phyloP scores from a whole-genome alignment of 345 rosid species.

The Rhizophora apiculata region DNA sequence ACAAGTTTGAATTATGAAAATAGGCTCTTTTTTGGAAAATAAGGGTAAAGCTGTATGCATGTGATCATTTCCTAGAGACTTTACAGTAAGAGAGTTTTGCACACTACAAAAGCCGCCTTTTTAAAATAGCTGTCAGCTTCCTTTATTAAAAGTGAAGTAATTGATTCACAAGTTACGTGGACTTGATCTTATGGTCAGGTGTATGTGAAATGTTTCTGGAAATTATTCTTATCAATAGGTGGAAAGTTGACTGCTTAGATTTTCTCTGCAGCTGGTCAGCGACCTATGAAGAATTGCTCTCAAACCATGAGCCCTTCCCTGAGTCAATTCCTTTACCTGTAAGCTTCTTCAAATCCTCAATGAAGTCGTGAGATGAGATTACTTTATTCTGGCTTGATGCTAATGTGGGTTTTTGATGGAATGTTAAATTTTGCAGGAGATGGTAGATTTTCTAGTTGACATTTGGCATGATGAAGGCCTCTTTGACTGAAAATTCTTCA shows the following conservation, averaged over 20 bases:
- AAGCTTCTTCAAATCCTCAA: slow-evolving; percentile 24
- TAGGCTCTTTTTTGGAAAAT: too few relatives aligned
- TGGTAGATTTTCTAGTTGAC: slow-evolving; percentile 92
- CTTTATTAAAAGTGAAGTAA: too few relatives aligned
- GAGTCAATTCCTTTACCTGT: slow-evolving; percentile 82
- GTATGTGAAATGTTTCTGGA: background rate
- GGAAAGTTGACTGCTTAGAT: slow-evolving; percentile 24
- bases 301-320: slow-evolving; percentile 70
- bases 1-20: too few relatives aligned
- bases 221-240: background rate
- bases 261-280: slow-evolving; percentile 77
- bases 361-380: background rate
- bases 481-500: slow-evolving; percentile 46
- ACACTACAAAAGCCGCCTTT: too few relatives aligned
- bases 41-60: too few relatives aligned
- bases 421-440: slow-evolving; percentile 55
- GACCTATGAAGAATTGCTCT: slow-evolving; percentile 79
- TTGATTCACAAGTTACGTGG: too few relatives aligned
- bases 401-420: slow-evolving; percentile 4
- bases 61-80: too few relatives aligned
- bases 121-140: too few relatives aligned
- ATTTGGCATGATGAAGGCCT: slow-evolving; percentile 88
- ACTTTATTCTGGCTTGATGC: background rate
- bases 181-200: background rate
- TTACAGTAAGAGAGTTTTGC: too few relatives aligned